Percentiles rank a stretch among this genome's conserved stretches.
Conservation (phyloP, 305 asterid species). For the Solanum hybrid region DNA sequence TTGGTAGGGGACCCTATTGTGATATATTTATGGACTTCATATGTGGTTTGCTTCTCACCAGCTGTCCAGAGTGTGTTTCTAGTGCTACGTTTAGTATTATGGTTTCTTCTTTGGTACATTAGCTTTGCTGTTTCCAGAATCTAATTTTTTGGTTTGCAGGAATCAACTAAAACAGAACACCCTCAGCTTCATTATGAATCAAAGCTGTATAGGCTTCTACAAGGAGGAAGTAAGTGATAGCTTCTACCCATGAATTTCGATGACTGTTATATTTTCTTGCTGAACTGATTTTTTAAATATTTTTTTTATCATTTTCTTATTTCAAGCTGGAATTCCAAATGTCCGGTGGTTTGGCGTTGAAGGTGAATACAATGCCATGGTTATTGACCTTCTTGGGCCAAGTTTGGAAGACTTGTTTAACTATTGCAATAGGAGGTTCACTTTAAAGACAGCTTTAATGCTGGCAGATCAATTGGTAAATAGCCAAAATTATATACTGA, state of each 20-base stretch:
- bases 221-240: slow-evolving; percentile 72
- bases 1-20: neutral
- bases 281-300: neutral
- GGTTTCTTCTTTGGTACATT: neutral
- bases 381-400: slow-evolving; percentile 77
- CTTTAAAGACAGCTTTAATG: slow-evolving; percentile 82
- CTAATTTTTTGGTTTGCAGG: slow-evolving; percentile 30
- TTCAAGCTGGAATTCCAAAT: slow-evolving; percentile 67
- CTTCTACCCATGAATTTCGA: neutral
- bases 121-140: slow-evolving; percentile 4
- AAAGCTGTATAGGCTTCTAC: slow-evolving; percentile 69
- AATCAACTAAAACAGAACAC: slow-evolving; percentile 68
- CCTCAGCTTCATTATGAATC: slow-evolving; percentile 89
- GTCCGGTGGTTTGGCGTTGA: slow-evolving; percentile 76
- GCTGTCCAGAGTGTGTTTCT: neutral
- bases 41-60: neutral
- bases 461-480: slow-evolving; percentile 82
- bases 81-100: neutral
- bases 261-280: neutral
- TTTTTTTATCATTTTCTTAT: neutral
- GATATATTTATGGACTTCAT: neutral
- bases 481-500: slow-evolving; percentile 6
- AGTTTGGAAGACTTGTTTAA: slow-evolving; percentile 91
- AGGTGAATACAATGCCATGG: slow-evolving; percentile 80
- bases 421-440: slow-evolving; percentile 82